phyloP scores from a whole-genome alignment of 768 basidiomycete genomes.

The Mycena rebaudengoi region DNA sequence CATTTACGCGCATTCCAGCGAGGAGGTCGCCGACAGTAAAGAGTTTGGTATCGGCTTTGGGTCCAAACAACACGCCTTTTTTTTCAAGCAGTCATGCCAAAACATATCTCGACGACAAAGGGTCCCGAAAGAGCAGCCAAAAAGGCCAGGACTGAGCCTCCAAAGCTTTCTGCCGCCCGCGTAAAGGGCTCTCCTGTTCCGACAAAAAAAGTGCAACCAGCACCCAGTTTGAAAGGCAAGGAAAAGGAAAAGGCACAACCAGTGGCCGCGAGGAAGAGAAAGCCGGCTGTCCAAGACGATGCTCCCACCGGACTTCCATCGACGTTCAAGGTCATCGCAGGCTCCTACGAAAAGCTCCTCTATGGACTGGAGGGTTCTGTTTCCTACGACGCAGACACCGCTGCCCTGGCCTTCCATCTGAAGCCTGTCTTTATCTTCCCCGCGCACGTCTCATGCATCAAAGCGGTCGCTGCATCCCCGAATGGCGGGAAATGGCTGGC shows the following conservation, averaged over 20 bases:
- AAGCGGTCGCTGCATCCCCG: constrained; percentile 88
- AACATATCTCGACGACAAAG: constrained; percentile 27
- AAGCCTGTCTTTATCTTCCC: constrained; percentile 96
- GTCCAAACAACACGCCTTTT: constrained; percentile 4
- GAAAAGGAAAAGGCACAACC: constrained; percentile 30
- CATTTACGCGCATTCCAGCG: constrained; percentile 20
- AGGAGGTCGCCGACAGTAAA: not conserved
- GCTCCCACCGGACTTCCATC: constrained; percentile 46
- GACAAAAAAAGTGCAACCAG: constrained; percentile 32
- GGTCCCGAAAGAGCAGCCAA: constrained; percentile 34
- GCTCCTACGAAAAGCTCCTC: constrained; percentile 95
- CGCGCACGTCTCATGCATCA: constrained; percentile 93
- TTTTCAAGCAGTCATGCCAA: not conserved
- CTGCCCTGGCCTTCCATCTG: constrained; percentile 48
- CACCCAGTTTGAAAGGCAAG: constrained; percentile 34
- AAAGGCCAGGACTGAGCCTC: constrained; percentile 33
- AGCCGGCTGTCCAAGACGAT: constrained; percentile 3
- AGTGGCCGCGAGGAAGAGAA: constrained; percentile 15
- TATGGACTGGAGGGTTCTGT: constrained; percentile 85
- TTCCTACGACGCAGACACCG: constrained; percentile 39
- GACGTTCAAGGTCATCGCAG: constrained; percentile 88
- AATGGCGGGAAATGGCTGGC: constrained; percentile 96
- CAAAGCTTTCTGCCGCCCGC: constrained; percentile 20
- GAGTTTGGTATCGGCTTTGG: not conserved
- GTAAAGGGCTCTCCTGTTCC: constrained; percentile 33